Evolutionary conservation across 345 rosid species (phyloP).

Genomic region (Salix udensis): DNA sequence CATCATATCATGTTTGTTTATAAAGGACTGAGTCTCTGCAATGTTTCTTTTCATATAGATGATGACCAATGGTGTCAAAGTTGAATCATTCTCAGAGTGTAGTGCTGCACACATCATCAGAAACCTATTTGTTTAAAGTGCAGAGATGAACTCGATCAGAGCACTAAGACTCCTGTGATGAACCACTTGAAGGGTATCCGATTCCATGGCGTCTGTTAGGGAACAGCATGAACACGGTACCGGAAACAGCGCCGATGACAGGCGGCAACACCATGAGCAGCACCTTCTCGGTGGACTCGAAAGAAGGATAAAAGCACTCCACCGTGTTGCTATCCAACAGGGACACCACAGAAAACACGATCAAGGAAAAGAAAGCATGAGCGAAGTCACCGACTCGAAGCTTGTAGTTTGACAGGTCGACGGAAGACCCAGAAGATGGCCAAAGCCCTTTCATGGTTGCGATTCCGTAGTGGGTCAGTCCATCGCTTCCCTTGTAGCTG

Average conservation of each 20-base stretch:
- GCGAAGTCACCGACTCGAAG: slow-evolving; percentile 55
- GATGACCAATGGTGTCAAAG: too few species aligned
- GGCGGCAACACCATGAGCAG: slow-evolving; percentile 66
- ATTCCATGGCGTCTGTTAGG: slow-evolving; percentile 77
- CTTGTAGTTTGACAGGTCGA: slow-evolving; percentile 49
- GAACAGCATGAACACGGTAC: slow-evolving; percentile 50
- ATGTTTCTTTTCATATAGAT: too few species aligned
- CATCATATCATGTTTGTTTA: too few species aligned
- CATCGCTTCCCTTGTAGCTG: slow-evolving; percentile 50
- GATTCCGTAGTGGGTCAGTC: slow-evolving; percentile 52
- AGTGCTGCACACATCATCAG: not conserved
- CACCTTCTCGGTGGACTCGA: slow-evolving; percentile 43
- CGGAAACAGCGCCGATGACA: slow-evolving; percentile 47
- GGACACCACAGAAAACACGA: slow-evolving; percentile 52
- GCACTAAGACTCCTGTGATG: not conserved
- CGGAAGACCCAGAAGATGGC: slow-evolving; percentile 39
- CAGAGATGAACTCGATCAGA: not conserved
- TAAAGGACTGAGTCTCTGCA: too few species aligned
- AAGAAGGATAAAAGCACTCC: slow-evolving; percentile 59
- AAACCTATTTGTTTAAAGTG: not conserved
- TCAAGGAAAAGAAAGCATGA: slow-evolving; percentile 48
- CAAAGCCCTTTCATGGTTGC: slow-evolving; percentile 59
- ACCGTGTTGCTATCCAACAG: slow-evolving; percentile 60
- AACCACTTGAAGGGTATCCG: slow-evolving; percentile 50
- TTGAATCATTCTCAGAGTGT: too few species aligned